Percentiles rank a stretch among this genome's conserved stretches.
Conservation (phyloP, 768 basidiomycete genomes). For the Auriculariales sp. region DNA sequence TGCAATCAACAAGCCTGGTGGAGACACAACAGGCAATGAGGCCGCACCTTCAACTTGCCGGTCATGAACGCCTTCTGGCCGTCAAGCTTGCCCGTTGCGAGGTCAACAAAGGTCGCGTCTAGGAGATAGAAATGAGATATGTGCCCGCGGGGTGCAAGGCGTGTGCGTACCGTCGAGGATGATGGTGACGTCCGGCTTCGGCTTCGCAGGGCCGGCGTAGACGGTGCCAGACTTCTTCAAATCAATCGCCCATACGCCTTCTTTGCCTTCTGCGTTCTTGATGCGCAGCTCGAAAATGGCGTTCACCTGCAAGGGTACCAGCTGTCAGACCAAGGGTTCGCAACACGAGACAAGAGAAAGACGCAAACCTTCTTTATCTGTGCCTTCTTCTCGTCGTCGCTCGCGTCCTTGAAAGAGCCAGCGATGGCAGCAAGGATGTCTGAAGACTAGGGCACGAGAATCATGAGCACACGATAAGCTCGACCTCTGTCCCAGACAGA, state of each 20-base stretch:
- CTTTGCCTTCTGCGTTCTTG: constrained; percentile 55
- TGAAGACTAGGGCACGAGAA: constrained; percentile 58
- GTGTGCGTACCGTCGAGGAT: constrained; percentile 33
- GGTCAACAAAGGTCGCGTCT: constrained; percentile 58
- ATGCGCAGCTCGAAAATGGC: constrained; percentile 80
- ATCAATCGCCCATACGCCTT: constrained; percentile 82
- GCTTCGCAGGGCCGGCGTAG: constrained; percentile 49
- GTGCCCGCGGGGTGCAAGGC: not conserved
- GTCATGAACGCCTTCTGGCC: constrained; percentile 96
- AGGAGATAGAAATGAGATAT: not conserved
- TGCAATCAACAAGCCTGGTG: not conserved
- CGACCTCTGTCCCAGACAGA: too few relatives aligned
- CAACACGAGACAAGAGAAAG: not conserved
- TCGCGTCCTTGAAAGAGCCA: constrained; percentile 35
- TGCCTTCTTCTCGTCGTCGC: constrained; percentile 45
- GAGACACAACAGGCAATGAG: not conserved
- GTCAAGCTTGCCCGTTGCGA: constrained; percentile 69
- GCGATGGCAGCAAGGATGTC: constrained; percentile 43
- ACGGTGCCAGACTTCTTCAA: constrained; percentile 71
- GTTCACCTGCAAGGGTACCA: constrained; percentile 53
- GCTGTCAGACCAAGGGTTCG: not conserved
- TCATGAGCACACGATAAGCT: too few relatives aligned
- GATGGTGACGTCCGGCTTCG: constrained; percentile 75
- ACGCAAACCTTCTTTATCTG: constrained; percentile 59
- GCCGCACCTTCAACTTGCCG: constrained; percentile 65